Evolutionary conservation across 805 yeast genomes (phyloP).

Genomic region (Deakozyma indianensis): DNA sequence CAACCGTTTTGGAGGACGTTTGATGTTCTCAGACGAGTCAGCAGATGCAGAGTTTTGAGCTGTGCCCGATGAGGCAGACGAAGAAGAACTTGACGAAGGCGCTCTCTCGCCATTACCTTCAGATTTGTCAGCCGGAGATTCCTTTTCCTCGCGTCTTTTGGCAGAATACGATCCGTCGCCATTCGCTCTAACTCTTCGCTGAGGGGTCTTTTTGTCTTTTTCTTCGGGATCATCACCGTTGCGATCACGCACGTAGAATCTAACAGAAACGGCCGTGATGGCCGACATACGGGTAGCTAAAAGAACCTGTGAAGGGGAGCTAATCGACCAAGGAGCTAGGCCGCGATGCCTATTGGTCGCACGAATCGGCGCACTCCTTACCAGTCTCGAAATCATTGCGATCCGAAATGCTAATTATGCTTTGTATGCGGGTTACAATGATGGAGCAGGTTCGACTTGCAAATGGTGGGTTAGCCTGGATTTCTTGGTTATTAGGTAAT

Average conservation of each 20-base stretch:
- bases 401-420: no score
- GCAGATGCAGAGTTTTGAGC: neutral
- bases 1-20: neutral
- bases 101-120: neutral
- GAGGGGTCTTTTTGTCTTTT: neutral
- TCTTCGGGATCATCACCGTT: neutral
- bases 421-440: no score
- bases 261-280: neutral
- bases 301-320: no score
- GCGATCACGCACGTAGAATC: neutral
- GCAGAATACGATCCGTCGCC: slow-evolving; percentile 1
- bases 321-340: no score
- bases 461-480: no score
- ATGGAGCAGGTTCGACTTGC: no score
- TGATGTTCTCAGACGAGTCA: neutral
- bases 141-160: neutral
- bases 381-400: neutral
- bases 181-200: neutral
- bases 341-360: neutral
- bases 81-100: neutral
- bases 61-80: neutral
- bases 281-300: no score
- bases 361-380: neutral
- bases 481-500: no score
- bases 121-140: neutral